These are phyloP conservation scores for Annona cherimola DNA, from an alignment of 164 flowering plant species.

Conservation along the genomic window DNA sequence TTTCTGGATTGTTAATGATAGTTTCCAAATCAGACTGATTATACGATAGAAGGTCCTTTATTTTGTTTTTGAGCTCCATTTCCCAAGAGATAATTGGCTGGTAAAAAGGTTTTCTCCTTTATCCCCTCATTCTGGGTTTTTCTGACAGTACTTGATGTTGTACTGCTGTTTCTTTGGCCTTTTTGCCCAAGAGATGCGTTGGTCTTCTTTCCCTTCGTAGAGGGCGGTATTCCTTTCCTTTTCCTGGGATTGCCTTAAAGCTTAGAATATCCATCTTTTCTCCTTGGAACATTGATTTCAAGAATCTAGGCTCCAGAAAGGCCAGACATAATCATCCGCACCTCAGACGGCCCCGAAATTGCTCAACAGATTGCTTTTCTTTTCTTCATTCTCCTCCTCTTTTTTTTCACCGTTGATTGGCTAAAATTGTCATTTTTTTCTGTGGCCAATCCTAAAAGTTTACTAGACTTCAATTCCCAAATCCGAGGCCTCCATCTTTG, in stretches of 20 bases:
- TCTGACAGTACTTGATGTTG: background rate
- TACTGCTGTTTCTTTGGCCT: background rate
- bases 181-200: background rate
- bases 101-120: background rate
- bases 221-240: background rate
- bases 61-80: slow-evolving; percentile 4
- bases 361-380: background rate
- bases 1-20: background rate
- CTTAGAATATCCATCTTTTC: too few species aligned
- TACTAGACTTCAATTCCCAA: too few species aligned
- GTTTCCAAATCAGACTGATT: background rate
- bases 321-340: background rate
- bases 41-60: background rate
- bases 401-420: too few species aligned
- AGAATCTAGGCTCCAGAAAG: background rate
- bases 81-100: slow-evolving; percentile 4
- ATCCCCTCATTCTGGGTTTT: background rate
- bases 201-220: background rate
- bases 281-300: background rate
- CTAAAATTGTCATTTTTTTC: too few species aligned
- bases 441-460: too few species aligned
- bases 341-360: background rate
- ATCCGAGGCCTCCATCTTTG: too few species aligned
- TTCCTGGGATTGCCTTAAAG: background rate
- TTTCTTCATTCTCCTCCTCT: too few species aligned